Evolutionary conservation across 2,329 filamentous ascomycete genomes (phyloP).

Genomic region (Hymenoscyphus fraxineus): DNA sequence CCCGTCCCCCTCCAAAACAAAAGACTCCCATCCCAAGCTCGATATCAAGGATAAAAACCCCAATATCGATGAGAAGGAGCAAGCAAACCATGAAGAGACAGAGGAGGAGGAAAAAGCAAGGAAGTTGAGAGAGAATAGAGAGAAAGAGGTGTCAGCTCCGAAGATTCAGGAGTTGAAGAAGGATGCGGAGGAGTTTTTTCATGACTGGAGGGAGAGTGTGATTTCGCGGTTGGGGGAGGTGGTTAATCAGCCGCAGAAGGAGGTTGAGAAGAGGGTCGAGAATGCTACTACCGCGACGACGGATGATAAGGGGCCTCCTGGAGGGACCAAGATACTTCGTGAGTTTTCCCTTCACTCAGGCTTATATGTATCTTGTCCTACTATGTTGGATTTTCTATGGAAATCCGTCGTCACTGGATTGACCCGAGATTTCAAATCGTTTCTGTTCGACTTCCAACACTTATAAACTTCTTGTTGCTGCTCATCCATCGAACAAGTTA

Average conservation of each 20-base stretch:
- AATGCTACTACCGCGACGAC: slow-evolving; percentile 32
- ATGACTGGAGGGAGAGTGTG: slow-evolving; percentile 74
- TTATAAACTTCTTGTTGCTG: no score
- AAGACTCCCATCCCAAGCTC: slow-evolving; percentile 28
- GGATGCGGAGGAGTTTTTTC: slow-evolving; percentile 67
- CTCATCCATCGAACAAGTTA: neutral
- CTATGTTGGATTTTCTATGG: neutral
- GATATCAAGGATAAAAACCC: slow-evolving; percentile 38
- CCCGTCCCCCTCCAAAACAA: slow-evolving; percentile 21
- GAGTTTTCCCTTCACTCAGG: slow-evolving; percentile 14
- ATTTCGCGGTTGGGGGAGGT: slow-evolving; percentile 67
- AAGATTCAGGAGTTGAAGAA: slow-evolving; percentile 64
- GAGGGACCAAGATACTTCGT: slow-evolving; percentile 31
- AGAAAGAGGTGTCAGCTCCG: slow-evolving; percentile 47
- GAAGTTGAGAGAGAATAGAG: slow-evolving; percentile 36
- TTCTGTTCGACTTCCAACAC: neutral
- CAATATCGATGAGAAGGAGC: slow-evolving; percentile 31
- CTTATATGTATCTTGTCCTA: neutral
- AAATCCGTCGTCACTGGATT: neutral
- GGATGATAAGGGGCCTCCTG: slow-evolving; percentile 14
- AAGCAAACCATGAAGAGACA: slow-evolving; percentile 28
- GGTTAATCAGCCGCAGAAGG: slow-evolving; percentile 52
- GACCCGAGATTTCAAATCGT: neutral
- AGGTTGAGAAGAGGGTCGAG: slow-evolving; percentile 30
- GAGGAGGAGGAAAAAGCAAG: slow-evolving; percentile 33